Evolutionary conservation across 495 filamentous ascomycete species (phyloP).

Genomic region (Penicillium daleae): DNA sequence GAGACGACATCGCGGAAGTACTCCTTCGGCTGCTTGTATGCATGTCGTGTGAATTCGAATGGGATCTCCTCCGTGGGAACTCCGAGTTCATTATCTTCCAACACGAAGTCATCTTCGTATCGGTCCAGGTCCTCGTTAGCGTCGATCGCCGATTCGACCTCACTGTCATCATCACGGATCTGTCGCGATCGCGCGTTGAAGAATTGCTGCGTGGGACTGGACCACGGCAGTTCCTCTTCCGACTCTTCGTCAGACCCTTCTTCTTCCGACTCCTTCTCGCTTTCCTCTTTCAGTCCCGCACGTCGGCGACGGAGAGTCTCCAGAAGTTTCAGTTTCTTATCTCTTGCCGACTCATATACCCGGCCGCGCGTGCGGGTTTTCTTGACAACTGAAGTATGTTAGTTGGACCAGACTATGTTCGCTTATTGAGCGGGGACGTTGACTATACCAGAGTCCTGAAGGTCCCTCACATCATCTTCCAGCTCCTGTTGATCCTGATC

Average conservation of each 20-base stretch:
- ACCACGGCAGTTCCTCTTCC: neutral
- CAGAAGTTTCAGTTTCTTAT: conserved; percentile 49
- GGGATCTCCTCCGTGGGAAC: conserved; percentile 66
- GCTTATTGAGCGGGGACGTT: neutral
- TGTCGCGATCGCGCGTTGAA: neutral
- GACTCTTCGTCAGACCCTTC: conserved; percentile 19
- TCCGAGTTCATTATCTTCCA: conserved; percentile 67
- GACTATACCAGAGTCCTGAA: conserved; percentile 48
- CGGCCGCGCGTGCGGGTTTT: conserved; percentile 47
- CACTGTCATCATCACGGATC: conserved; percentile 31
- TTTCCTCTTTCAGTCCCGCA: conserved; percentile 56
- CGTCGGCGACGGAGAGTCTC: conserved; percentile 60
- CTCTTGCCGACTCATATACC: conserved; percentile 44
- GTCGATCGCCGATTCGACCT: conserved; percentile 40
- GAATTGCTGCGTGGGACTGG: neutral
- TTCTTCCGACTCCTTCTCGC: conserved; percentile 29
- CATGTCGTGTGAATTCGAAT: conserved; percentile 68
- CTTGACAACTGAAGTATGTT: conserved; percentile 35
- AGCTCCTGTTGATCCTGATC: conserved; percentile 43
- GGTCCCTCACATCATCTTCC: conserved; percentile 49
- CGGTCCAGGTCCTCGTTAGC: conserved; percentile 54
- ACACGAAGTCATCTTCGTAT: conserved; percentile 73
- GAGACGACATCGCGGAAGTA: conserved; percentile 80
- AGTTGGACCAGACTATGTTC: conserved; percentile 11
- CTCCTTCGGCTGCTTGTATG: conserved; percentile 69